These are phyloP conservation scores for Talaromyces marneffei DNA, from an alignment of 2,329 filamentous ascomycete species.

Conservation along the genomic window DNA sequence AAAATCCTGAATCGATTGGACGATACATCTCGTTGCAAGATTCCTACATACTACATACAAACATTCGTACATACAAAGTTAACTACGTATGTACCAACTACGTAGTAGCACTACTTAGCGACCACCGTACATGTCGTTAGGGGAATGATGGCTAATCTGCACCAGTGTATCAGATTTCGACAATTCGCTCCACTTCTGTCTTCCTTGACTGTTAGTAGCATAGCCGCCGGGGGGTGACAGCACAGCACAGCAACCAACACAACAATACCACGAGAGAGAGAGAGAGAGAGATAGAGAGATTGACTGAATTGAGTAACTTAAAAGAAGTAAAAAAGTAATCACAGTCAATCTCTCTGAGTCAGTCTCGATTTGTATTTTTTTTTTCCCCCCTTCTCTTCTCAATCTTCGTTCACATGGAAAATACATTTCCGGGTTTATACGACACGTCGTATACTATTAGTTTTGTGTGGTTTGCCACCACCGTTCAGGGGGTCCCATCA, in stretches of 20 bases:
- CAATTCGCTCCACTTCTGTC: not conserved
- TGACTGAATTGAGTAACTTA: not conserved
- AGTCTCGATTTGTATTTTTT: not conserved
- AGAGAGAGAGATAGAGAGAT: too few species aligned
- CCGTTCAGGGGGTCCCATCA: too few species aligned
- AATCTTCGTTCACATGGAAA: not conserved
- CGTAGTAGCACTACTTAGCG: too few species aligned
- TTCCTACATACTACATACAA: too few species aligned
- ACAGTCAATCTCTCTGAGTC: not conserved
- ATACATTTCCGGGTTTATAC: not conserved
- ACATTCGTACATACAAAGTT: not conserved
- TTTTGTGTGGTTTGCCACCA: too few species aligned
- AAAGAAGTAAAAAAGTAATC: not conserved
- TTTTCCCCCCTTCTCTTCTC: too few species aligned
- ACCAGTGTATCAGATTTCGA: constrained; percentile 4
- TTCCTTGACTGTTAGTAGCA: too few species aligned
- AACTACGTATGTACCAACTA: not conserved
- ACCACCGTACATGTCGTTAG: not conserved
- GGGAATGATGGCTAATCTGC: constrained; percentile 2
- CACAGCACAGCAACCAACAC: not conserved
- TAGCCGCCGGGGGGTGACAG: not conserved
- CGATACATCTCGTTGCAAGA: not conserved
- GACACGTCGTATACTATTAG: too few species aligned
- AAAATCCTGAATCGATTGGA: not conserved
- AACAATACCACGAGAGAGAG: too few species aligned